Evolutionary conservation across 2,329 filamentous ascomycete species (phyloP).

Genomic region (Tolypocladium cylindrosporum): DNA sequence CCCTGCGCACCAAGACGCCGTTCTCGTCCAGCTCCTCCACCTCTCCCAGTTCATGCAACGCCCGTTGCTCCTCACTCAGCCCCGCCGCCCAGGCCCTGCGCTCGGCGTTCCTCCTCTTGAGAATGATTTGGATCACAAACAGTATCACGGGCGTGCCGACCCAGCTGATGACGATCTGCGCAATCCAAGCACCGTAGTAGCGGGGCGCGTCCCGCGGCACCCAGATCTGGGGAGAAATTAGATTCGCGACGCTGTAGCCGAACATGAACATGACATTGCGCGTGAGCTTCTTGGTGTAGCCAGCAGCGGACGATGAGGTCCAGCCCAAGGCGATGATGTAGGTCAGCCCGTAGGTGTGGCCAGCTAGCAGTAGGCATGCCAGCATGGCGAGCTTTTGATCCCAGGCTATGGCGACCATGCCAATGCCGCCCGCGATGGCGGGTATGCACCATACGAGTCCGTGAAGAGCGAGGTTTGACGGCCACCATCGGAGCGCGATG

Average conservation of each 20-base stretch:
- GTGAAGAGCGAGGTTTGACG: not conserved
- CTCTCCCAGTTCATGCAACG: not conserved
- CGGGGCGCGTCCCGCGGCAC: constrained; percentile 14
- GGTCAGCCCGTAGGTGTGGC: not conserved
- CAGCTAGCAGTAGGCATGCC: not conserved
- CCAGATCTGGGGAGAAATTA: constrained; percentile 27
- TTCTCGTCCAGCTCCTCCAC: constrained; percentile 12
- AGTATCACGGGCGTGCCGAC: not conserved
- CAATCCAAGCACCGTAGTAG: constrained; percentile 12
- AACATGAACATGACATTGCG: constrained; percentile 29
- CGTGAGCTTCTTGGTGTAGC: constrained; percentile 34
- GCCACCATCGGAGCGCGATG: not conserved
- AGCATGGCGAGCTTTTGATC: not conserved
- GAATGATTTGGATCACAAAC: not conserved
- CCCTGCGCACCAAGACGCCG: constrained; percentile 15
- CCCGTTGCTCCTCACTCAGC: not conserved
- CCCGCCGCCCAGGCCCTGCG: not conserved
- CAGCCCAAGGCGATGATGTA: not conserved
- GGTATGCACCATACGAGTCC: not conserved
- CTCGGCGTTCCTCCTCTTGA: not conserved
- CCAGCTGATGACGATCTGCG: not conserved
- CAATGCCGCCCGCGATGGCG: not conserved
- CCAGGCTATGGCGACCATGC: not conserved
- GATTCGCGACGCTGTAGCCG: constrained; percentile 23
- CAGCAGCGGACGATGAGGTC: constrained; percentile 19